Evolutionary conservation across 768 basidiomycete species (phyloP), one percentile per base, ranked within the genome.

Genomic region (Tricholoma bakamatsutake): DNA sequence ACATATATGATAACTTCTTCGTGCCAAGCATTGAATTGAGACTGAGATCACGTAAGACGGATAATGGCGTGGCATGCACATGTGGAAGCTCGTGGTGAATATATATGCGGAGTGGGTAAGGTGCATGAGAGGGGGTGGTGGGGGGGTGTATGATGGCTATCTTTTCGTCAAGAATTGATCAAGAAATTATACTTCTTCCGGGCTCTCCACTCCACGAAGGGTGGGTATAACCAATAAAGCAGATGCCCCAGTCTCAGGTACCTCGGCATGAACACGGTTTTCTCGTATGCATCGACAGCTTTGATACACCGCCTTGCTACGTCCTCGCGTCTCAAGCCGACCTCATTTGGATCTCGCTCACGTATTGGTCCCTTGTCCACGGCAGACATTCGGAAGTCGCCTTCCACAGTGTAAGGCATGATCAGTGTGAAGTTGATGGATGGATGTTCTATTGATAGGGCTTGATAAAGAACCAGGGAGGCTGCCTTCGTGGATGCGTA

Each of bases 401-500:
- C 88, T 61, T 89, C 81, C 30, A 93, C 80, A 10, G 89, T 90
- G 33, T 76, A 76, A 7, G 90, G 89, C 2, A 90, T 66, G 61
- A 87, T 62, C 55, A 75, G 74, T 0, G 83, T 76, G 68, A 91
- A 92, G 0, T 69, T 46, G 60, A 94, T 81, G 2, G 69, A 64
- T 5, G 89, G 87, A 58, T 93, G 86, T 61, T 93, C 92, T 57
- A 92, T 88, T 4, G 90, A 74, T 31, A 93, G 81, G 0, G 87
- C 77, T 67, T 90, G 88, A 67, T 84, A 93, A 54, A 94, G 82
- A 5, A 86, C 59, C 28, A 90, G 79, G 1, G 88, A 83, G 0
- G 93, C 88, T 2, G 87, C 77, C 68, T 98, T 97, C 9, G 88
- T 90, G 3, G 92, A 83, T 0, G 80, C 83, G 66, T 98, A 98